These are phyloP conservation scores for Cytospora schulzeri DNA, from an alignment of 2,329 filamentous ascomycete species.

Conservation along the genomic window DNA sequence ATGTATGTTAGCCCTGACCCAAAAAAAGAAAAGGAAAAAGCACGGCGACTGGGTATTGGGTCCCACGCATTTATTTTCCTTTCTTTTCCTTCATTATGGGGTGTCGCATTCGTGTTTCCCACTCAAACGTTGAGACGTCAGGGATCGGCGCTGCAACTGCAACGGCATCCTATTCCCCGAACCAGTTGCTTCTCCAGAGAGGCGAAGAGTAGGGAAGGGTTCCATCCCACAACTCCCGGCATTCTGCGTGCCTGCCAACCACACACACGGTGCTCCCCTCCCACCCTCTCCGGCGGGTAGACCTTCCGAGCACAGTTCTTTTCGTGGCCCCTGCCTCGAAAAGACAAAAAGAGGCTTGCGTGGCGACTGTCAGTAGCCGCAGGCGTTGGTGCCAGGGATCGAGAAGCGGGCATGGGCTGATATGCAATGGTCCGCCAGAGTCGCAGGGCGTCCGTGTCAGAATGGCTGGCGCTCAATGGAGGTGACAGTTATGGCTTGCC, in stretches of 20 bases:
- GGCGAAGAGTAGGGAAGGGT: background rate
- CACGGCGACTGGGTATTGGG: background rate
- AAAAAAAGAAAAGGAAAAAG: no score
- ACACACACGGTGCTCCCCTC: background rate
- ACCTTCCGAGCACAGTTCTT: conserved; percentile 1
- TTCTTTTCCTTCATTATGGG: background rate
- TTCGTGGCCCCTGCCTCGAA: conserved; percentile 6
- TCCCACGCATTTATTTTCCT: background rate
- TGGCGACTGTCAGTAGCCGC: conserved; percentile 9
- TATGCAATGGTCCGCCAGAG: conserved; percentile 7
- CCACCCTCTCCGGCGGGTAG: background rate
- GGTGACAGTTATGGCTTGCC: conserved; percentile 22
- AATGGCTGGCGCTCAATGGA: background rate
- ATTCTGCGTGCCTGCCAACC: background rate
- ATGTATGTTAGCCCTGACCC: background rate
- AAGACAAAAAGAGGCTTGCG: background rate
- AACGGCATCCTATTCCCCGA: conserved; percentile 10
- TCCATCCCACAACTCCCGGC: conserved; percentile 1
- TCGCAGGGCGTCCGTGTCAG: background rate
- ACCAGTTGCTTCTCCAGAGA: conserved; percentile 6
- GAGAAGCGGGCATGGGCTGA: conserved; percentile 2
- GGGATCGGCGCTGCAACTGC: conserved; percentile 21
- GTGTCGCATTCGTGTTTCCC: conserved; percentile 17
- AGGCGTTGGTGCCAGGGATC: conserved; percentile 1
- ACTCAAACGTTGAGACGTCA: conserved; percentile 2